A percentile compares a stretch with the other conserved stretches of the same genome.
Evolutionary conservation across 495 filamentous ascomycete genomes (phyloP).

Genomic region (Aspergillus homomorphus): DNA sequence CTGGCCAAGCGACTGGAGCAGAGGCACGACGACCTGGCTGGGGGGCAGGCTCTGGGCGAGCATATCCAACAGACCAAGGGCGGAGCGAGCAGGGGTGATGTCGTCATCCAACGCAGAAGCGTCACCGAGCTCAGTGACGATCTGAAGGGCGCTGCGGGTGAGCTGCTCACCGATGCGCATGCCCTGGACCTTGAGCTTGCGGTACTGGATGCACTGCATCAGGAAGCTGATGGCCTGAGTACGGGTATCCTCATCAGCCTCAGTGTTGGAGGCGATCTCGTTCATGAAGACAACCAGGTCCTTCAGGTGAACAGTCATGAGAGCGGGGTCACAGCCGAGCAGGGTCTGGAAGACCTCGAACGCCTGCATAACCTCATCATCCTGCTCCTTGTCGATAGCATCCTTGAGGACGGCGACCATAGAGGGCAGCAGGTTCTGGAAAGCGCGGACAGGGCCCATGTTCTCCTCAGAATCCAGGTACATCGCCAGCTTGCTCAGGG

Average conservation of each 20-base stretch:
- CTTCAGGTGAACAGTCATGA: conserved; percentile 81
- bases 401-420: conserved; percentile 91
- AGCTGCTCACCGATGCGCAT: conserved; percentile 80
- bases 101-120: conserved; percentile 74
- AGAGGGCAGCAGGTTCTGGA: conserved; percentile 74
- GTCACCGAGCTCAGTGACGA: conserved; percentile 82
- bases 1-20: conserved; percentile 76
- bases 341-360: conserved; percentile 99
- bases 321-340: conserved; percentile 80
- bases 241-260: conserved; percentile 76
- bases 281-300: conserved; percentile 94
- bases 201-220: conserved; percentile 85
- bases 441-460: conserved; percentile 60
- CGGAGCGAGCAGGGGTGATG: conserved; percentile 81
- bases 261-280: conserved; percentile 70
- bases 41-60: conserved; percentile 84
- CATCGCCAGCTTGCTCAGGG: conserved; percentile 85
- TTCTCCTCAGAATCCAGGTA: conserved; percentile 84
- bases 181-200: conserved; percentile 91
- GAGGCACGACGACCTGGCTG: conserved; percentile 89
- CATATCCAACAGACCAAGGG: conserved; percentile 83
- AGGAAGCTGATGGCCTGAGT: conserved; percentile 90
- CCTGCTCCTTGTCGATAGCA: conserved; percentile 71
- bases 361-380: conserved; percentile 79
- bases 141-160: conserved; percentile 78